phyloP scores from a whole-genome alignment of 176 grass and related monocot genomes.

The Calamus simplicifolius region DNA sequence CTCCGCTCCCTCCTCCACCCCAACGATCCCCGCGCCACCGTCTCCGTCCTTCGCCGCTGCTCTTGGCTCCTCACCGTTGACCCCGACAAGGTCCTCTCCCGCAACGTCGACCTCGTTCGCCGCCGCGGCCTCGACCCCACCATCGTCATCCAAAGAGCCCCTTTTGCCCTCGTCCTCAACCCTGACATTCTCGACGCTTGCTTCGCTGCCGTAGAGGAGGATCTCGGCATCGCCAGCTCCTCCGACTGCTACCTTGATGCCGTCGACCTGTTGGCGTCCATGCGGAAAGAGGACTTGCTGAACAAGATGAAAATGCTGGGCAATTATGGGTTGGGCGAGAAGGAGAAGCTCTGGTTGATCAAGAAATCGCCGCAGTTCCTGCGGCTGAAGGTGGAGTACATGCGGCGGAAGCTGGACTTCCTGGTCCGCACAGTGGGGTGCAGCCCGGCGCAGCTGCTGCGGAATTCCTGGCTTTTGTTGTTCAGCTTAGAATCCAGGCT shows the following conservation, averaged over 20 bases:
- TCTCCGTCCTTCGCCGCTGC: not conserved
- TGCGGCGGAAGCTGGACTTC: constrained; percentile 4
- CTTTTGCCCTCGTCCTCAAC: too few relatives aligned
- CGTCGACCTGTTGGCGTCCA: too few relatives aligned
- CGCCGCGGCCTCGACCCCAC: not conserved
- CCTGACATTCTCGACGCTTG: too few relatives aligned
- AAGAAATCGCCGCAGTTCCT: too few relatives aligned
- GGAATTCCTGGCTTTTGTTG: not conserved
- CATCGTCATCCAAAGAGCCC: not conserved
- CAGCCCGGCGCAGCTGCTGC: not conserved
- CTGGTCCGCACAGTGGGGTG: not conserved
- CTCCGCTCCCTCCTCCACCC: not conserved
- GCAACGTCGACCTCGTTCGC: not conserved
- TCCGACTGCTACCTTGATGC: too few relatives aligned
- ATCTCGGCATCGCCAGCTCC: too few relatives aligned
- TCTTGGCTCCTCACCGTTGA: not conserved
- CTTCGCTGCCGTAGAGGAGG: too few relatives aligned
- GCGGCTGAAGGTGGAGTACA: not conserved
- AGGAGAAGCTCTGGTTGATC: too few relatives aligned
- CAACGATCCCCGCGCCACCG: too few relatives aligned
- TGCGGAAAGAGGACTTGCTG: too few relatives aligned
- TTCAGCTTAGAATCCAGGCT: constrained; percentile 3
- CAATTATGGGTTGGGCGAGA: too few relatives aligned
- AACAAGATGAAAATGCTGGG: too few relatives aligned
- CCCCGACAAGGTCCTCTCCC: not conserved